Base-by-base conservation (phyloP, 2,329 filamentous ascomycete genomes). In the Xylariomycetidae sp. region DNA sequence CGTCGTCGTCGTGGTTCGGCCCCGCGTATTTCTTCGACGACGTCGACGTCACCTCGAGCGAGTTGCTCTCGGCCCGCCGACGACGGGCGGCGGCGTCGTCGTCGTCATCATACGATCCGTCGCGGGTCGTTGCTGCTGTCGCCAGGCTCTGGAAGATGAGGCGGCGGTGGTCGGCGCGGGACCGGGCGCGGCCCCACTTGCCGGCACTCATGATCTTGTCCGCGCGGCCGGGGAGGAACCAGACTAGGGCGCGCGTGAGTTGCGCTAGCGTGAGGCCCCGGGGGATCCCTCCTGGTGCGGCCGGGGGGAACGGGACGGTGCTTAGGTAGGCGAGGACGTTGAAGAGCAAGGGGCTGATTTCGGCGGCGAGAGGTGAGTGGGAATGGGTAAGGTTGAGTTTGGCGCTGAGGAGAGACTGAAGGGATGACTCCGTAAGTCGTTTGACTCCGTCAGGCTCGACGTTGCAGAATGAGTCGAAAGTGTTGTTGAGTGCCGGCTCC, bases 91-190 rank as follows among this genome's bases (percentile, higher is more conserved):
- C n/a, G n/a, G n/a, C n/a, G n/a, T n/a, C n/a, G n/a, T n/a, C n/a
- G n/a, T n/a, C n/a, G 8, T 25, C 19, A 17, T 37, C 25, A 11
- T 4, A 19, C 26, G 30, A 14, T 16, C 25, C 10, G 13, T 18
- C 16, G 16, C 15, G 20, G n/a, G n/a, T n/a, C n/a, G n/a, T n/a
- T 13, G 25, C 31, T 18, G n/a, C 8, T 10, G 32, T 37, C 15
- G 44, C 40, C 12, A 47, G 26, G 32, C 44, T 47, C 13, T 47
- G 44, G 33, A 47, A 47, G 8, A 47, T 25, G 9, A 43, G 19
- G 5, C 44, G 36, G n/a, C 36, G 32, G 14, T 42, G 40, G 27
- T 47, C 42, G 15, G 27, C 36, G 14, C 27, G 18, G 4, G 37
- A 45, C 20, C 40, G 44, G 19, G 29, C 32, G 13, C 42, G 42